phyloP scores from a whole-genome alignment of 495 filamentous ascomycete species.

The Aspergillus ellipticus region DNA sequence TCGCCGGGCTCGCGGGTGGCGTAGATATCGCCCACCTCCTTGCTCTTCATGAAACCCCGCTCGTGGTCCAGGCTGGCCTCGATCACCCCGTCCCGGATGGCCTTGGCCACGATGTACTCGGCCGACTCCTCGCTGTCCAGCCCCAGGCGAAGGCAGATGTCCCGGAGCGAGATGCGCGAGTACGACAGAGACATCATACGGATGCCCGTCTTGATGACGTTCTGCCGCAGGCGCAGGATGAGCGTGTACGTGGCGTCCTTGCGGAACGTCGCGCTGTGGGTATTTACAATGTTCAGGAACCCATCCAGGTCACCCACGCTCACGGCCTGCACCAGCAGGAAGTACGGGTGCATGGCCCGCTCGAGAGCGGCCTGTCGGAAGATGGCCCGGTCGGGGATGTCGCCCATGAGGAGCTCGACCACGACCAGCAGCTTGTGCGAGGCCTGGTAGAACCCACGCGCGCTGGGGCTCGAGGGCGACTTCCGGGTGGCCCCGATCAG shows the following conservation, averaged over 20 bases:
- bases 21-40: conserved; percentile 91
- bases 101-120: conserved; percentile 98
- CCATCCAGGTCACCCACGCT: conserved; percentile 91
- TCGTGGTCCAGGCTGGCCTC: conserved; percentile 93
- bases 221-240: conserved; percentile 89
- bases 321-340: conserved; percentile 88
- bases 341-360: conserved; percentile 82
- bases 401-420: conserved; percentile 96
- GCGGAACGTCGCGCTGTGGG: conserved; percentile 78
- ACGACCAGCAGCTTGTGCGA: conserved; percentile 92
- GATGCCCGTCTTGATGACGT: conserved; percentile 98
- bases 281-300: conserved; percentile 78
- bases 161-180: conserved; percentile 92
- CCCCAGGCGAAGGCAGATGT: conserved; percentile 92
- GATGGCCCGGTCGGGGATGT: conserved; percentile 90
- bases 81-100: conserved; percentile 95
- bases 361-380: conserved; percentile 89
- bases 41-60: conserved; percentile 97
- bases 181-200: conserved; percentile 99
- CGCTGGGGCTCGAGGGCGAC: conserved; percentile 82
- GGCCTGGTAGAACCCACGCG: conserved; percentile 90
- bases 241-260: conserved; percentile 94
- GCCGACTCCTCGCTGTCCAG: conserved; percentile 93
- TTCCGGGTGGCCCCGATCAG: conserved; percentile 89
- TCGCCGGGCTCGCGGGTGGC: conserved; percentile 93